phyloP scores from a whole-genome alignment of 1,284 basidiomycete genomes.

The Neolentinus lepideus region DNA sequence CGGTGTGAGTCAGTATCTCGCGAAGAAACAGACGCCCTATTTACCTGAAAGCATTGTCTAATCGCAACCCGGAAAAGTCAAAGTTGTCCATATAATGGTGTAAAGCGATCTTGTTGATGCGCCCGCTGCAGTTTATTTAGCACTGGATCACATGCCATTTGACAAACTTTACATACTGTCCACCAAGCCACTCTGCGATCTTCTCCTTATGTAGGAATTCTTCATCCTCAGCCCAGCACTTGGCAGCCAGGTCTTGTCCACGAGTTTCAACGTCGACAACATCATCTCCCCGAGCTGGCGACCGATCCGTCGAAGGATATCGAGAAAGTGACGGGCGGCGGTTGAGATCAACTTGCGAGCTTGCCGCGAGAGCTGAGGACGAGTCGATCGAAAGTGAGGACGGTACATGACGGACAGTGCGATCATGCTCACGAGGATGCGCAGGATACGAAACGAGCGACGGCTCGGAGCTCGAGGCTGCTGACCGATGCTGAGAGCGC shows the following conservation, averaged over 20 bases:
- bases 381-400: conserved; percentile 13
- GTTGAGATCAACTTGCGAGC: conserved; percentile 49
- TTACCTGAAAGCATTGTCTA: conserved; percentile 89
- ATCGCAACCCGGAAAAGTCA: conserved; percentile 76
- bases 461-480: conserved; percentile 72
- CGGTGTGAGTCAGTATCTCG: conserved; percentile 6
- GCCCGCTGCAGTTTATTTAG: conserved; percentile 42
- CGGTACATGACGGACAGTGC: conserved; percentile 11
- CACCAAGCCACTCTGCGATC: conserved; percentile 94
- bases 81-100: conserved; percentile 84
- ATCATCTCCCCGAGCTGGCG: conserved; percentile 40
- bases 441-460: conserved; percentile 53
- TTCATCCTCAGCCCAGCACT: conserved; percentile 87
- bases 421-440: conserved; percentile 36
- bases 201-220: conserved; percentile 82
- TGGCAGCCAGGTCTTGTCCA: conserved; percentile 67
- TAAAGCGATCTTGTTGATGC: conserved; percentile 71
- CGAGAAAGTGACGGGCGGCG: conserved; percentile 36
- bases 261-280: conserved; percentile 52
- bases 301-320: conserved; percentile 32
- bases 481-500: conserved; percentile 56
- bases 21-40: conserved; percentile 9
- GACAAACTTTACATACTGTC: conserved; percentile 51
- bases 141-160: conserved; percentile 1
- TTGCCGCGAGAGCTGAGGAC: conserved; percentile 20